These are phyloP conservation scores for Fusarium keratoplasticum DNA, from an alignment of 2,329 filamentous ascomycete species.

Conservation along the genomic window DNA sequence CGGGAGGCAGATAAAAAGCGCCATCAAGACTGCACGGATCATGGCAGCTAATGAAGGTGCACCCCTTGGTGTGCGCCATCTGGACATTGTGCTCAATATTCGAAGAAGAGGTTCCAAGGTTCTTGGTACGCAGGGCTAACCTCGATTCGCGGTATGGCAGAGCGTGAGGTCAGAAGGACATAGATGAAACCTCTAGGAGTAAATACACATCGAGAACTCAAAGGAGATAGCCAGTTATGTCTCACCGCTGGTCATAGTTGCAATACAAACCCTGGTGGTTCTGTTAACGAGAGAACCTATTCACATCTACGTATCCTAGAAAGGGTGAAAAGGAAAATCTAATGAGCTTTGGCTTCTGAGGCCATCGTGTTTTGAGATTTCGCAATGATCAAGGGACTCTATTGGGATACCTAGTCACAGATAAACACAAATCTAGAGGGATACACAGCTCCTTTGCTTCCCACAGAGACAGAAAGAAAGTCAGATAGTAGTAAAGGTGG, in stretches of 20 bases:
- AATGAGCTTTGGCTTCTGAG: no score
- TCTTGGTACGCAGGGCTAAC: background rate
- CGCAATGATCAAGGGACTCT: no score
- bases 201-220: background rate
- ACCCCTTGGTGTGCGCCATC: background rate
- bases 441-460: background rate
- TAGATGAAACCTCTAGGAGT: background rate
- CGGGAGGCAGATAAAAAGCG: constrained; percentile 35
- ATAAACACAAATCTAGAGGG: no score
- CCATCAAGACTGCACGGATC: constrained; percentile 15
- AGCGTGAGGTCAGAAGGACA: background rate
- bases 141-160: background rate
- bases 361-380: no score
- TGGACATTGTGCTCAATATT: constrained; percentile 12
- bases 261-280: background rate
- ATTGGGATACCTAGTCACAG: no score
- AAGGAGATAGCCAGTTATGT: background rate
- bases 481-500: background rate
- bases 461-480: background rate
- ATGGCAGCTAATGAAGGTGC: constrained; percentile 1
- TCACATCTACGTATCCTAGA: no score
- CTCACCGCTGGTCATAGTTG: background rate
- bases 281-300: no score
- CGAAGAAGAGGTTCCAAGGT: background rate
- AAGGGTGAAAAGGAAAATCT: no score